Conservation (phyloP, 2,329 filamentous ascomycete genomes). For the Aspergillus sergii region DNA sequence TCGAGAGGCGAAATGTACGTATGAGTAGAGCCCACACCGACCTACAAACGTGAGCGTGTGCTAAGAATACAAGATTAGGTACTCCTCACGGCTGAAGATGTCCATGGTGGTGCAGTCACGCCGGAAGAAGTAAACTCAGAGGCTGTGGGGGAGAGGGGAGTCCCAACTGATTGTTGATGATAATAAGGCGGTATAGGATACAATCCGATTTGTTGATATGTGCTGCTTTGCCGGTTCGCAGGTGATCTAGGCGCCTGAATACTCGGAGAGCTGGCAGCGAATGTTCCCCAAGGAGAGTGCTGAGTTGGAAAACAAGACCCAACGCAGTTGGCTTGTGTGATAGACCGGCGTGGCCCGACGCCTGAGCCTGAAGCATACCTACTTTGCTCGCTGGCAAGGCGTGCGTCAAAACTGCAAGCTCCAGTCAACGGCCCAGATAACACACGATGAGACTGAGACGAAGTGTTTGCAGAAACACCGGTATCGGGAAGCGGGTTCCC, state of each 20-base stretch:
- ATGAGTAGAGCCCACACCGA: constrained; percentile 58
- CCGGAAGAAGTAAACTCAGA: constrained; percentile 67
- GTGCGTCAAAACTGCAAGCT: constrained; percentile 31
- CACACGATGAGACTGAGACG: constrained; percentile 36
- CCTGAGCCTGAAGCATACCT: constrained; percentile 29
- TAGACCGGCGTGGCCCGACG: constrained; percentile 30
- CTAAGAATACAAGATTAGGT: background rate
- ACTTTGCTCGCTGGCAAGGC: constrained; percentile 34
- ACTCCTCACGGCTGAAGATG: constrained; percentile 56
- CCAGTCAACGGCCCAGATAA: constrained; percentile 37
- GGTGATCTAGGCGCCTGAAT: constrained; percentile 31
- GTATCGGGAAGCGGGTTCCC: constrained; percentile 24
- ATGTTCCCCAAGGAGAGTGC: constrained; percentile 37
- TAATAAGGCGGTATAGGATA: constrained; percentile 51
- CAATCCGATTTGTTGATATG: constrained; percentile 39
- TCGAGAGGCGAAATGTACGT: constrained; percentile 87
- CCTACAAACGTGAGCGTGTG: constrained; percentile 26
- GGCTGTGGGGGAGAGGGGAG: constrained; percentile 71
- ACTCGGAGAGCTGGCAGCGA: constrained; percentile 28
- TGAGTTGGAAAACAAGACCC: constrained; percentile 37
- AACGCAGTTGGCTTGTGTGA: constrained; percentile 35
- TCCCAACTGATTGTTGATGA: constrained; percentile 62
- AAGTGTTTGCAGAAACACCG: constrained; percentile 20
- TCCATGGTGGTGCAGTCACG: constrained; percentile 32
- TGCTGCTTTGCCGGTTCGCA: constrained; percentile 30